phyloP scores from a whole-genome alignment of 139 green algal genomes.

The Chlorella sp. region DNA sequence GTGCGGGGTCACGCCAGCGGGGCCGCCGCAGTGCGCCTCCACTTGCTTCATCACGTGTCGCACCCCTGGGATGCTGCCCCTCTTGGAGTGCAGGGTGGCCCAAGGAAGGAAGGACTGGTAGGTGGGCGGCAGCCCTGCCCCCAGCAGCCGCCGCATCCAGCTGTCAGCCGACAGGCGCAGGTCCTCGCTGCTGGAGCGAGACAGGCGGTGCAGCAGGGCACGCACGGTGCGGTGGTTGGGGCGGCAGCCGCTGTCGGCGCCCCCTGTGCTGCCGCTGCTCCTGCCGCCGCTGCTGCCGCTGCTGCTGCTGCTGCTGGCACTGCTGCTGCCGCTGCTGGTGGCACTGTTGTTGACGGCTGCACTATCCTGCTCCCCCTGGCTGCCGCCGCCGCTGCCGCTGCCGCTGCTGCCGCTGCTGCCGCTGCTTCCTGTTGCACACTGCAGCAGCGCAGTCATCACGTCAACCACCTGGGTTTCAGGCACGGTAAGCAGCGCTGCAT shows the following conservation, averaged over 20 bases:
- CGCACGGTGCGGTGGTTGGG: not conserved
- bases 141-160: conserved; percentile 23
- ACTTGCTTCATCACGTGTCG: conserved; percentile 18
- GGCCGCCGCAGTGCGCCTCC: not conserved
- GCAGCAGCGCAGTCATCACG: not conserved
- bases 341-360: not conserved
- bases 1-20: not conserved
- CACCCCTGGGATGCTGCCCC: not conserved
- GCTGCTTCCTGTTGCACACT: not conserved
- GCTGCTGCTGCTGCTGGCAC: not conserved
- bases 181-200: not conserved
- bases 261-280: too few relatives aligned
- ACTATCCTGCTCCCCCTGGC: not conserved
- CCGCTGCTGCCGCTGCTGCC: not conserved
- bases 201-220: not conserved
- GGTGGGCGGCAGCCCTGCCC: not conserved
- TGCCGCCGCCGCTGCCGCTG: not conserved
- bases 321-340: not conserved
- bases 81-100: conserved; percentile 8
- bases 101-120: conserved; percentile 14
- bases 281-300: too few relatives aligned
- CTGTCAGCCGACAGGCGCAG: not conserved
- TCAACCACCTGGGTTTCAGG: not conserved
- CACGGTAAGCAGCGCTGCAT: conserved; percentile 5
- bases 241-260: not conserved